Conservation (phyloP, 371 early-diverging fungal species). For the Lichtheimia hyalospora region DNA sequence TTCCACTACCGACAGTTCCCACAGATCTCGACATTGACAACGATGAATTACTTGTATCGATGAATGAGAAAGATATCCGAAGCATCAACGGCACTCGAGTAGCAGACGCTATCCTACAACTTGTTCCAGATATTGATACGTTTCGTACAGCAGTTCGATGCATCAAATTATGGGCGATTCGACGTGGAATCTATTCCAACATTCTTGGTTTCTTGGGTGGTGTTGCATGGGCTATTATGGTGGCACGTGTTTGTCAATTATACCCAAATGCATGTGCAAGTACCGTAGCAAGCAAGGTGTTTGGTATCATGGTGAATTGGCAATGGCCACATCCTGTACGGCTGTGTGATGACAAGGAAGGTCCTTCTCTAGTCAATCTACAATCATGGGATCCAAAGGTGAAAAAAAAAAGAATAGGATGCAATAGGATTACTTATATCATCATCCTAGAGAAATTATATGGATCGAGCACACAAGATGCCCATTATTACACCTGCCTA, state of each 20-base stretch:
- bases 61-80: constrained; percentile 96
- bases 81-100: constrained; percentile 98
- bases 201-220: constrained; percentile 99
- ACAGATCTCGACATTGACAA: constrained; percentile 90
- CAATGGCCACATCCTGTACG: constrained; percentile 98
- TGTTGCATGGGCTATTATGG: constrained; percentile 99
- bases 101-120: constrained; percentile 95
- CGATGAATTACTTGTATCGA: constrained; percentile 81
- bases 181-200: constrained; percentile 94
- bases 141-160: constrained; percentile 94
- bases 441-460: constrained; percentile 65
- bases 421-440: background rate
- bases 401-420: background rate
- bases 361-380: constrained; percentile 81
- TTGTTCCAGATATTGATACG: constrained; percentile 90
- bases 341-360: constrained; percentile 86
- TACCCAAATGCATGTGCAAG: constrained; percentile 95
- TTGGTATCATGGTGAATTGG: constrained; percentile 91
- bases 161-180: constrained; percentile 99
- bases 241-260: constrained; percentile 98
- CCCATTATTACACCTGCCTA: constrained; percentile 99
- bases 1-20: constrained; percentile 78
- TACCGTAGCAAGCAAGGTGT: constrained; percentile 88
- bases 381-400: constrained; percentile 98
- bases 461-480: constrained; percentile 95